Percentiles rank a stretch among this genome's conserved stretches.
Conservation (phyloP, 345 rosid species). For the Microthlaspi erraticum region DNA sequence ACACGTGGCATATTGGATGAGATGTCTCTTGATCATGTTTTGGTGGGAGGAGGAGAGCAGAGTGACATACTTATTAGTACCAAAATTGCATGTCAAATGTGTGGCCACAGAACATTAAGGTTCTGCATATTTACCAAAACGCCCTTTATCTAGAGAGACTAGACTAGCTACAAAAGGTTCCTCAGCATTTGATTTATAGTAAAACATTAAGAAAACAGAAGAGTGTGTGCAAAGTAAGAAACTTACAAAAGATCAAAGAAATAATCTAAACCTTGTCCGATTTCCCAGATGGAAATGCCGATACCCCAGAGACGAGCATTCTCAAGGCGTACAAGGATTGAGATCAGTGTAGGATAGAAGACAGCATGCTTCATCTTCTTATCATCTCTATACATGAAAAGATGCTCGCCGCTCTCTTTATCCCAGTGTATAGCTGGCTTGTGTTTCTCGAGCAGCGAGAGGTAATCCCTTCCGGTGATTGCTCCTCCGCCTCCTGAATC, state of each 20-base stretch:
- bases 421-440: conserved; percentile 81
- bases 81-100: conserved; percentile 22
- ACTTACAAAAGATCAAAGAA: conserved; percentile 72
- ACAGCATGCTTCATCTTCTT: conserved; percentile 66
- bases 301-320: conserved; percentile 77
- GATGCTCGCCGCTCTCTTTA: conserved; percentile 76
- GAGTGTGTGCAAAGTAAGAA: background rate
- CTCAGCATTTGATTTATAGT: conserved; percentile 10
- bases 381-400: conserved; percentile 66
- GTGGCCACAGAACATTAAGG: conserved; percentile 33
- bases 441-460: conserved; percentile 70
- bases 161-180: conserved; percentile 16
- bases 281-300: conserved; percentile 92
- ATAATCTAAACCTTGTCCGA: conserved; percentile 90
- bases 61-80: background rate
- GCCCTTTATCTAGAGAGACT: conserved; percentile 23
- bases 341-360: conserved; percentile 82
- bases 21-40: conserved; percentile 35
- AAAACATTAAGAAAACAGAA: conserved; percentile 12
- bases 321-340: conserved; percentile 72
- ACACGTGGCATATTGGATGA: conserved; percentile 62
- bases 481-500: conserved; percentile 76
- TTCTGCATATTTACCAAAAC: conserved; percentile 18
- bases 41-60: conserved; percentile 19
- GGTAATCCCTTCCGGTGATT: conserved; percentile 73